These are phyloP conservation scores for Hyphopichia pseudoburtonii DNA, from an alignment of 1,139 yeast species.

Conservation along the genomic window DNA sequence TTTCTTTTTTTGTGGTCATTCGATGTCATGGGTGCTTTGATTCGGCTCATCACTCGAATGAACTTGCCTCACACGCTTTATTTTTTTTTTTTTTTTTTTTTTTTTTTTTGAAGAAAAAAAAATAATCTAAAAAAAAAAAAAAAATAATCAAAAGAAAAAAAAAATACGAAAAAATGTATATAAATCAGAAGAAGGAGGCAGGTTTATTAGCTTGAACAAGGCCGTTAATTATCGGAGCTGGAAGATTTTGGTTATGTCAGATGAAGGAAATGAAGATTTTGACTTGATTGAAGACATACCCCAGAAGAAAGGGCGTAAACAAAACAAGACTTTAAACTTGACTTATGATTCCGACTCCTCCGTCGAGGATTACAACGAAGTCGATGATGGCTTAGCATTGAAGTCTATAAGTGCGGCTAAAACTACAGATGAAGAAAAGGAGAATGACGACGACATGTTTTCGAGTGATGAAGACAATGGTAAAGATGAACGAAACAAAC, in stretches of 20 bases:
- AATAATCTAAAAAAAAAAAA: no score
- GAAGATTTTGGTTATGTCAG: not conserved
- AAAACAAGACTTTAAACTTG: slow-evolving; percentile 12
- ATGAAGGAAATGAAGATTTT: slow-evolving; percentile 1
- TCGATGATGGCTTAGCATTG: not conserved
- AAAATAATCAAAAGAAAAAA: no score
- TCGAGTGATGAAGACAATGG: slow-evolving; percentile 27
- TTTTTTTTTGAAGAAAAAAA: not conserved
- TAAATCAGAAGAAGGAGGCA: not conserved
- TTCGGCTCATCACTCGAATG: slow-evolving; percentile 5
- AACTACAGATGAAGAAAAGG: slow-evolving; percentile 12
- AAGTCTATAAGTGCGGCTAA: slow-evolving; percentile 9
- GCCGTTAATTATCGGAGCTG: no score
- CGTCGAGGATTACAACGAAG: slow-evolving; percentile 18
- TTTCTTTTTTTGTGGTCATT: slow-evolving; percentile 3
- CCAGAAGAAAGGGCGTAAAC: not conserved
- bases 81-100: slow-evolving; percentile 1
- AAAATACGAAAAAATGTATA: no score
- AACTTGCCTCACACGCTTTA: not conserved
- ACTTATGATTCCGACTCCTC: slow-evolving; percentile 39
- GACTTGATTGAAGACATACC: slow-evolving; percentile 1
- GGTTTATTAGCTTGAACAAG: not conserved
- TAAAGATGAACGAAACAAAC: slow-evolving; percentile 5
- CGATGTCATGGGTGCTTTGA: no score
- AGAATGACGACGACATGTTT: slow-evolving; percentile 25